Base-by-base conservation (phyloP, 805 yeast species). In the Nakazawaea ishiwadae region DNA sequence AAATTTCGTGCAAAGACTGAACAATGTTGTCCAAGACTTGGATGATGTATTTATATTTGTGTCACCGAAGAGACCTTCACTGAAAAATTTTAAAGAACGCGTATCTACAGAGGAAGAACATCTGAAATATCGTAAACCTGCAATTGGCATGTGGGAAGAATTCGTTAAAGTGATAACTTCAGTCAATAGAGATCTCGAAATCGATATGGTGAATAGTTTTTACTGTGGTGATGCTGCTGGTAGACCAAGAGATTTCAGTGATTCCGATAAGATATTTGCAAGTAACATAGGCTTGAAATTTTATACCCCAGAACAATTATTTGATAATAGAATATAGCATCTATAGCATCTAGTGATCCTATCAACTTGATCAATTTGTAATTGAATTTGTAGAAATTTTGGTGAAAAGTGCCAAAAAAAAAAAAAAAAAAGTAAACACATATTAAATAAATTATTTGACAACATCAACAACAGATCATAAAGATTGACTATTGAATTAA, bases 201-300 rank as follows among this genome's bases (percentile, higher is more conserved):
- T 79, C 2, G 79, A 78, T 50, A 37, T 55, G 37, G 61, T 55
- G 0, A 48, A 59, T 8, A 75, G 86, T 38, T 67, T 80, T 40
- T 93, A 63, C 58, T 90, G 89, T n/a, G 99, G 99, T 5, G 99
- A 91, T 64, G 98, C 98, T 0, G 98, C 96, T 5, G 99, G 98
- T 1, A 68, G 98, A 40, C 53, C 56, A 2, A 59, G 54, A 0
- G 98, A 91, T 59, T 84, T 82, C 55, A 85, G 93, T 68, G 89
- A 85, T 51, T 75, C 84, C 37, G 99, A 91, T 58, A 59, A 56
- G 48, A 55, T 46, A 42, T 90, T 90, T 68, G 96, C 98, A 0
- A 48, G 66, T 32, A 69, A 65, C 15, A 53, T 73, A 1, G 76
- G 75, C 0, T 34, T 88, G 2, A 47, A 50, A 16, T 91, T 87